Base-by-base conservation (phyloP, 1,139 yeast species). In the Nakaseomyces bracarensis region DNA sequence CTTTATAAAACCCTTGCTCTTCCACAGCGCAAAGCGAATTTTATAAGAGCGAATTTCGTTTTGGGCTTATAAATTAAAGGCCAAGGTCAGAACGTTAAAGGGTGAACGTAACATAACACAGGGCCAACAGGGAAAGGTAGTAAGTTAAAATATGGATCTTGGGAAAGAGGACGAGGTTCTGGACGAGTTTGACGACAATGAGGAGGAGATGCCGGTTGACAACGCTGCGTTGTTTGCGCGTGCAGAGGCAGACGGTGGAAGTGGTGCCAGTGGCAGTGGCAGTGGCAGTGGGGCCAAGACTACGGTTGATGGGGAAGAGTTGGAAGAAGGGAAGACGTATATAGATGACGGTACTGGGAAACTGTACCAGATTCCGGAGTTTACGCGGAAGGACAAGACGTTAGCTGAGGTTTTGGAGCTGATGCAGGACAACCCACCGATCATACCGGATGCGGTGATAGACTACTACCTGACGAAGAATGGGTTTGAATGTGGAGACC, bases 401-500 rank as follows among this genome's bases (percentile, higher is more conserved):
- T 67, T 93, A 37, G 78, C 80, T 52, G 97, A 93, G 53, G 81
- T 93, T 27, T 70, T 93, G 28, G 83, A 82, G 39, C 70, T 87
- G 65, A 82, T 91, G 89, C 95, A 86, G 49, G 95, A 87, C 46
- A 87, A 82, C 61, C 87, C 96, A 2, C 98, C 98, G 1, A 83
- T 93, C 33, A 91, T 93, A 36, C 99, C 99, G 0, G 98, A 93
- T 60, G 93, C 95, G 0, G 97, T 93, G n/a, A 85, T 96, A 0
- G 97, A 91, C 57, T 91, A 86, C 61, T 91, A 91, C 57, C 67
- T 93, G 40, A 80, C 89, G 18, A 82, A 82, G 56, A 82, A 89
- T 47, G 99, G 99, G 33, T 81, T 93, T 55, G 85, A 82, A 46
- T 77, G 94, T 21, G 74, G 81, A 29, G 95, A 87, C 55, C 67